Evolutionary conservation across 2,329 filamentous ascomycete species (phyloP), one percentile per base, ranked within the genome.

Genomic region (Penicillium frequentans): DNA sequence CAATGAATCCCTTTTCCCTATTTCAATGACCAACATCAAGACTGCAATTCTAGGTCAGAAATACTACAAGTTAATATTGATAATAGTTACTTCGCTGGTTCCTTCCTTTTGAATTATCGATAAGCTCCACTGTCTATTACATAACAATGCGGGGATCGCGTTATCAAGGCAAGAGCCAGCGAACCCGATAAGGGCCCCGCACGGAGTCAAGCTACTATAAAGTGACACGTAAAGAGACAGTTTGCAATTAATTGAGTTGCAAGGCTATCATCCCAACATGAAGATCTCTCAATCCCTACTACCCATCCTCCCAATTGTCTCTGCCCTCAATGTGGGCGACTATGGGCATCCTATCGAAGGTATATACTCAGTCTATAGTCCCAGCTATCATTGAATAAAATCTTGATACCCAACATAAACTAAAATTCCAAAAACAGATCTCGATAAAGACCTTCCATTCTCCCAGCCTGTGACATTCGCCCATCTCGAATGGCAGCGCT

Each of bases 401-500:
- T 1, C 7, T 27, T 35, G 16, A 3, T 4, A 10, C n/a, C n/a
- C 35, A 31, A 13, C 16, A 23, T 42, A 19, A 19, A 39, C 16
- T 39, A 39, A 37, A n/a, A 2, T 10, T 6, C 14, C 10, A 6
- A 6, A 11, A 10, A 11, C 35, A 65, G 63, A 70, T 42, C 66
- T 70, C 14, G 66, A 69, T 54, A 66, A 64, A 33, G 67, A 70
- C 35, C 68, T 69, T 5, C 68, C 68, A 19, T 70, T 70, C 43
- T 69, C 66, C 3, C 67, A 70, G 45, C 66, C 67, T 3, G 68
- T 70, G 14, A 70, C 67, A 16, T 70, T 70, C 47, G 67, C 66
- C 24, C 67, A 70, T 49, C 58, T 70, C 1, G 60, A 63, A 45
- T 69, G 66, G 66, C 59, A 70, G 37, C 57, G 67, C 29, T 70